These are phyloP conservation scores for Globisporangium rhizosaccharum DNA, from an alignment of 352 stramenopile species.

Conservation along the genomic window DNA sequence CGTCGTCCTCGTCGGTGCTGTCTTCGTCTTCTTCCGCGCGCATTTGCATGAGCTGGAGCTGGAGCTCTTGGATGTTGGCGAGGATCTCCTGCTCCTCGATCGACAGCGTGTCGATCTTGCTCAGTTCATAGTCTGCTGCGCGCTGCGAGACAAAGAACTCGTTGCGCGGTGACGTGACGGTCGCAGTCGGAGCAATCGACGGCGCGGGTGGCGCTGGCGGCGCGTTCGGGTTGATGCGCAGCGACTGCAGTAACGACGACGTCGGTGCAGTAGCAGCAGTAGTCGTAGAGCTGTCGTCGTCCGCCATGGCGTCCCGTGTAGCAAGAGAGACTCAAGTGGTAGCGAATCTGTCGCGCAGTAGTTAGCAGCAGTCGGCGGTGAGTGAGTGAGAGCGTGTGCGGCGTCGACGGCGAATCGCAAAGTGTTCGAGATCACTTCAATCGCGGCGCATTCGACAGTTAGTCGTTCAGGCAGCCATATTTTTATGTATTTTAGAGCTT, in stretches of 20 bases:
- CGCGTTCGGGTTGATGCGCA: conserved; percentile 13
- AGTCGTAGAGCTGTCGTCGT: not conserved
- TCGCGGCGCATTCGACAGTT: not conserved
- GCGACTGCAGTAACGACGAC: not conserved
- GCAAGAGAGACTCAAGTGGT: too few relatives aligned
- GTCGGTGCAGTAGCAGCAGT: not conserved
- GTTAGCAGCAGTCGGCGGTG: not conserved
- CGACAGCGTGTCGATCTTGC: conserved; percentile 61
- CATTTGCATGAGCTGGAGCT: conserved; percentile 81
- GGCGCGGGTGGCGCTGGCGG: not conserved
- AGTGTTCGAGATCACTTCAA: conserved; percentile 2
- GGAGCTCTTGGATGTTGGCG: conserved; percentile 86
- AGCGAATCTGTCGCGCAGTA: too few relatives aligned
- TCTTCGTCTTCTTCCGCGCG: conserved; percentile 59
- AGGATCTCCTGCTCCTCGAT: conserved; percentile 87
- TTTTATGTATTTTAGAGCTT: too few relatives aligned
- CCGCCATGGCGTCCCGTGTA: not conserved
- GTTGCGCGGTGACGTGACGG: conserved; percentile 48
- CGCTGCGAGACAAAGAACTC: conserved; percentile 79
- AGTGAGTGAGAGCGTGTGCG: not conserved
- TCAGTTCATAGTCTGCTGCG: conserved; percentile 61
- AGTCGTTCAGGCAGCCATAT: not conserved
- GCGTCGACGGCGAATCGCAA: not conserved
- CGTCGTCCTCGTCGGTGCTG: conserved; percentile 38
- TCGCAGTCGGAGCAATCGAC: not conserved